A percentile compares a stretch with the other conserved stretches of the same genome.
Conservation (phyloP, 495 filamentous ascomycete species). For the Neurospora sp. region DNA sequence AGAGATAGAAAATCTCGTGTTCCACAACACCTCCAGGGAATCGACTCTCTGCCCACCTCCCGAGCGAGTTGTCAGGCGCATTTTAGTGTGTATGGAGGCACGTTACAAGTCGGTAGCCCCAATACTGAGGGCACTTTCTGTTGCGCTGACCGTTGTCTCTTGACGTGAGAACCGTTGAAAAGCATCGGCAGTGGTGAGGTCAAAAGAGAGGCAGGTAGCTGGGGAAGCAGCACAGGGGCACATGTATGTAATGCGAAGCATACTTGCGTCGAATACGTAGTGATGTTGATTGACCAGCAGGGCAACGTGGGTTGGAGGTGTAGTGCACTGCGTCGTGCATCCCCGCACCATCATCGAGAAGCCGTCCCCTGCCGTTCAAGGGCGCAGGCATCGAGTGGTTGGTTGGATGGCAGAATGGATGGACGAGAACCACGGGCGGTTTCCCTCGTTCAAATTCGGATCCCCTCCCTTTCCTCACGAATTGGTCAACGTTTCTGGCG, state of each 20-base stretch:
- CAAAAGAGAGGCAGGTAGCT: neutral
- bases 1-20: neutral
- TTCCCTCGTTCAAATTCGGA: neutral
- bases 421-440: neutral
- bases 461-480: neutral
- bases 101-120: neutral
- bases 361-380: neutral
- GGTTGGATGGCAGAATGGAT: neutral
- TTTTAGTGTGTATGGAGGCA: neutral
- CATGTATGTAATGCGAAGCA: neutral
- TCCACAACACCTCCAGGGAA: neutral
- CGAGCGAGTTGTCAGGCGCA: neutral
- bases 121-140: neutral
- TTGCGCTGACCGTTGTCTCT: neutral
- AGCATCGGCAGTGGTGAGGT: neutral
- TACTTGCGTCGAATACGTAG: neutral
- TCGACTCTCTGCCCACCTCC: neutral
- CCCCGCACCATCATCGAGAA: neutral
- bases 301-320: neutral
- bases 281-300: neutral
- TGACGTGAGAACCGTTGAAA: neutral
- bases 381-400: neutral
- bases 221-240: neutral
- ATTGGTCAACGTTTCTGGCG: neutral
- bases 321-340: neutral